A percentile compares a stretch with the other conserved stretches of the same genome.
Conservation (phyloP, 2,329 filamentous ascomycete genomes). For the Pseudogymnoascus sp. region DNA sequence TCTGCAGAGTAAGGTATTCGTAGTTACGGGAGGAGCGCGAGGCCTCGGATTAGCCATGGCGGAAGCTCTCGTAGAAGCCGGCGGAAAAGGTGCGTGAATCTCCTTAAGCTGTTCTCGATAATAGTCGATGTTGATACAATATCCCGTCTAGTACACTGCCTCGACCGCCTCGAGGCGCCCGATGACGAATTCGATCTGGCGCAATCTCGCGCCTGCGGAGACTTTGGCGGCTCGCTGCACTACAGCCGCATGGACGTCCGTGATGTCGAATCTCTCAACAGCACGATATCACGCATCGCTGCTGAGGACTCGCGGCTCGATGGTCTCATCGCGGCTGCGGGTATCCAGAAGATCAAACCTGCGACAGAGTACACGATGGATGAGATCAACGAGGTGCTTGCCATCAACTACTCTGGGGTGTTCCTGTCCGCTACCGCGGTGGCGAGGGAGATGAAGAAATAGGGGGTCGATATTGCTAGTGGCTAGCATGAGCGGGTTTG, state of each 20-base stretch:
- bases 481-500: slow-evolving; percentile 61
- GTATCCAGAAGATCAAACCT: slow-evolving; percentile 73
- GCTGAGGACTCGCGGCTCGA: slow-evolving; percentile 67
- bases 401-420: slow-evolving; percentile 77
- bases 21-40: slow-evolving; percentile 63
- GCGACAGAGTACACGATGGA: slow-evolving; percentile 74
- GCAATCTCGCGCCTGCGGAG: slow-evolving; percentile 54
- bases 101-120: not conserved
- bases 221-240: slow-evolving; percentile 55
- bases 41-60: slow-evolving; percentile 66
- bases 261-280: slow-evolving; percentile 59
- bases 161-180: slow-evolving; percentile 35
- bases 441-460: slow-evolving; percentile 64
- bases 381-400: slow-evolving; percentile 70
- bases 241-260: slow-evolving; percentile 79
- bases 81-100: slow-evolving; percentile 48
- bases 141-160: slow-evolving; percentile 32
- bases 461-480: slow-evolving; percentile 60
- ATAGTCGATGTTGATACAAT: slow-evolving; percentile 5
- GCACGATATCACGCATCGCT: slow-evolving; percentile 60
- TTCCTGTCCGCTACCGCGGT: slow-evolving; percentile 84
- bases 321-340: slow-evolving; percentile 63
- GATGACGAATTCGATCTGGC: slow-evolving; percentile 50
- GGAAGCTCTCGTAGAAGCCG: slow-evolving; percentile 66
- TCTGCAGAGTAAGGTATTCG: slow-evolving; percentile 57